A percentile compares a stretch with the other conserved stretches of the same genome.
Evolutionary conservation across 139 green algal species (phyloP).

Genomic region (Tetradesmus lagerheimii): DNA sequence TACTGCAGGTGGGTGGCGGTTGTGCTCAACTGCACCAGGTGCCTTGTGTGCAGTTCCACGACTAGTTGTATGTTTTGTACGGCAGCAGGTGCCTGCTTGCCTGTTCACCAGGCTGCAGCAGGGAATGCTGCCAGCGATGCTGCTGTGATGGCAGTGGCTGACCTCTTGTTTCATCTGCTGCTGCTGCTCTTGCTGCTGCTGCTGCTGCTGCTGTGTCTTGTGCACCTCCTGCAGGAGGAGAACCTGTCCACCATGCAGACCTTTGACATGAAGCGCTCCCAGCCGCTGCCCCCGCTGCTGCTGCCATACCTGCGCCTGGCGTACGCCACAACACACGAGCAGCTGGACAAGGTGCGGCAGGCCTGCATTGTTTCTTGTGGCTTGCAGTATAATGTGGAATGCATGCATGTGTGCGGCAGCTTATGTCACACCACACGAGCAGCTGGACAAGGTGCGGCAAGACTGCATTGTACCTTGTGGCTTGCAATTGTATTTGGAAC

Average conservation of each 20-base stretch:
- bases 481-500: no score
- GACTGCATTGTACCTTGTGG: no score
- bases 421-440: no score
- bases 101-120: neutral
- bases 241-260: slow-evolving; percentile 43
- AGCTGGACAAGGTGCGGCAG: slow-evolving; percentile 52
- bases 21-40: no score
- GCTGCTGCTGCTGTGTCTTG: slow-evolving; percentile 10
- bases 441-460: no score
- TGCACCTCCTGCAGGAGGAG: slow-evolving; percentile 21
- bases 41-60: no score
- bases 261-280: slow-evolving; percentile 58
- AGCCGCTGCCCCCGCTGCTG: slow-evolving; percentile 72
- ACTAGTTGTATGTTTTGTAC: no score
- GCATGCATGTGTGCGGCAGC: no score
- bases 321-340: slow-evolving; percentile 64
- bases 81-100: no score
- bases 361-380: no score
- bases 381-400: no score
- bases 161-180: neutral
- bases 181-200: neutral
- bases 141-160: neutral
- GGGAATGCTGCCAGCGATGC: slow-evolving; percentile 11
- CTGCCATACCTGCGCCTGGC: slow-evolving; percentile 87
- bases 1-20: slow-evolving; percentile 71